A percentile compares a stretch with the other conserved stretches of the same genome.
Conservation (phyloP, 1,284 basidiomycete species). For the Filobasidium uniguttulatum region DNA sequence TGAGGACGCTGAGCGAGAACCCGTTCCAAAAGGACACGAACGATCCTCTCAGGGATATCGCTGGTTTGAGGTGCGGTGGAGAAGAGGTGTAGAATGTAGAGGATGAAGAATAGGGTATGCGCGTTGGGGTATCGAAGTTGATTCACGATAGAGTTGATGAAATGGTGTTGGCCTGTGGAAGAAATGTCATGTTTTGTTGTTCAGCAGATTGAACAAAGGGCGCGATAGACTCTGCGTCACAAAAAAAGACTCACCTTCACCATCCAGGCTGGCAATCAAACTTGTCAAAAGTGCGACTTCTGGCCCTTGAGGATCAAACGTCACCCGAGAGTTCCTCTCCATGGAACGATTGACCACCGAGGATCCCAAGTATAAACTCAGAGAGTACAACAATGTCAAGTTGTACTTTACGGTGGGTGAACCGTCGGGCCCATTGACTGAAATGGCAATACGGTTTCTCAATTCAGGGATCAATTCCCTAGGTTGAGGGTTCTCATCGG, state of each 20-base stretch:
- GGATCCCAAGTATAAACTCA: slow-evolving; percentile 89
- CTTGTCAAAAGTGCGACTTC: slow-evolving; percentile 70
- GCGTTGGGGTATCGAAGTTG: slow-evolving; percentile 92
- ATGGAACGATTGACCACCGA: slow-evolving; percentile 66
- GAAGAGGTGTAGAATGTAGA: slow-evolving; percentile 76
- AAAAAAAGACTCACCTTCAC: slow-evolving; percentile 54
- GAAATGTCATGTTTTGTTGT: too few species aligned
- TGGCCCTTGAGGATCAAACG: slow-evolving; percentile 65
- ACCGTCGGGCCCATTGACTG: slow-evolving; percentile 42
- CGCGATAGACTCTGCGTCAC: too few species aligned
- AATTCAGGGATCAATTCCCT: slow-evolving; percentile 53
- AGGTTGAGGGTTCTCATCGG: slow-evolving; percentile 50
- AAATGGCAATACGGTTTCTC: slow-evolving; percentile 58
- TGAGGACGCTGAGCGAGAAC: slow-evolving; percentile 89
- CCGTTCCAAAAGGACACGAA: slow-evolving; percentile 80
- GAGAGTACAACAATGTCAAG: slow-evolving; percentile 70
- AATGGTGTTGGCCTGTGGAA: slow-evolving; percentile 68
- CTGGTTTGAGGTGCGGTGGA: slow-evolving; percentile 29
- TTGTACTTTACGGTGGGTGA: slow-evolving; percentile 61
- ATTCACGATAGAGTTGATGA: slow-evolving; percentile 76
- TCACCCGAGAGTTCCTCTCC: slow-evolving; percentile 61
- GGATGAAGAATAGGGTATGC: slow-evolving; percentile 94
- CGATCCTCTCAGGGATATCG: slow-evolving; percentile 71
- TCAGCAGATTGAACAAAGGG: neutral
- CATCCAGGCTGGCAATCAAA: slow-evolving; percentile 67